Evolutionary conservation across 495 filamentous ascomycete genomes (phyloP).

Genomic region (Talaromyces trachyspermus): DNA sequence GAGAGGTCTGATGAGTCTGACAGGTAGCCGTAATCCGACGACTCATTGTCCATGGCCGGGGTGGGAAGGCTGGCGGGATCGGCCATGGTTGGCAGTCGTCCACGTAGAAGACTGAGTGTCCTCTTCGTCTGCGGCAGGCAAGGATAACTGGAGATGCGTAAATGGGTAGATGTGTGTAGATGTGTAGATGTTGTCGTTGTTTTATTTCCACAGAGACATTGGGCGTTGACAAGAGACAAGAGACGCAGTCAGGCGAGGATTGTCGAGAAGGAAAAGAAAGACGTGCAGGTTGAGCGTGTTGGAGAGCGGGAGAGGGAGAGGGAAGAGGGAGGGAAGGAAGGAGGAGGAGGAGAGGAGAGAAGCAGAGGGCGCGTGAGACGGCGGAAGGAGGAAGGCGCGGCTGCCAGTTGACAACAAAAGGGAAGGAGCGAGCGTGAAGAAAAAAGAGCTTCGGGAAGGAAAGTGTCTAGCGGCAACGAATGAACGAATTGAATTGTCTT

Average conservation of each 20-base stretch:
- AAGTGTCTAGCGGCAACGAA: no score
- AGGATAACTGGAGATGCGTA: background rate
- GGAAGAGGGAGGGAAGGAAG: constrained; percentile 10
- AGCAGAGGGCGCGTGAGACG: constrained; percentile 24
- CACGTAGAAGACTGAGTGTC: constrained; percentile 2
- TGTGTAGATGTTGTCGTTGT: no score
- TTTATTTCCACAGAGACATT: background rate
- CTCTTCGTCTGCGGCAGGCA: background rate
- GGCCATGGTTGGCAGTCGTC: background rate
- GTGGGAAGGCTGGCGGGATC: constrained; percentile 4
- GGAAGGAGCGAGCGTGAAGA: constrained; percentile 16
- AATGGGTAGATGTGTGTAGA: constrained; percentile 1
- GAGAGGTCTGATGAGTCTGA: constrained; percentile 32
- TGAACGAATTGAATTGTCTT: background rate
- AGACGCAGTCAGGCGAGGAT: background rate
- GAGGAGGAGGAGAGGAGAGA: constrained; percentile 14
- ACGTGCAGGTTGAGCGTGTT: no score
- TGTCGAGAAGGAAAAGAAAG: background rate
- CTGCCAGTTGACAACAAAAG: constrained; percentile 13
- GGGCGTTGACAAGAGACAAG: constrained; percentile 1
- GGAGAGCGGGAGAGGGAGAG: background rate
- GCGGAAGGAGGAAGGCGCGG: no score
- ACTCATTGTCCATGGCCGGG: constrained; percentile 32
- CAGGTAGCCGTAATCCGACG: constrained; percentile 18
- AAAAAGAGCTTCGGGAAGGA: no score